Evolutionary conservation across 345 rosid species (phyloP).

Genomic region (Populus deltoides): DNA sequence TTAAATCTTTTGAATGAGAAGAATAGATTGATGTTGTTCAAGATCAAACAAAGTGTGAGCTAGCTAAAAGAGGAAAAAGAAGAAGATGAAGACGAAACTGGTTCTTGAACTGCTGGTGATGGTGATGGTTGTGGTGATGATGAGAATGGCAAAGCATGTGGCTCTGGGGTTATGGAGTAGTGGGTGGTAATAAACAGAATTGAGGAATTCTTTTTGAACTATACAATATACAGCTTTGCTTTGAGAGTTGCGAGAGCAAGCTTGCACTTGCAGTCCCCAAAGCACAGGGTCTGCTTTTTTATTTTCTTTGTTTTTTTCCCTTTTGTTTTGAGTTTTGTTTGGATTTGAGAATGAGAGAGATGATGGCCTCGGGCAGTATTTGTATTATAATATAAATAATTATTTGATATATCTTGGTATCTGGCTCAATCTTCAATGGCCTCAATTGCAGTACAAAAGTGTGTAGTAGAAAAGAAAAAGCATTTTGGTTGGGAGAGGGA

Average conservation of each 20-base stretch:
- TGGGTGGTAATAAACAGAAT: constrained; percentile 33
- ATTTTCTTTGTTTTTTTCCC: constrained; percentile 20
- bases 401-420: background rate
- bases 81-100: background rate
- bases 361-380: background rate
- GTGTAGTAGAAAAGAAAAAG: background rate
- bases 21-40: background rate
- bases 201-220: constrained; percentile 28
- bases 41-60: background rate
- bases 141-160: constrained; percentile 37
- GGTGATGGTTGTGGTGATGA: constrained; percentile 22
- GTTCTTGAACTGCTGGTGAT: background rate
- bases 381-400: background rate
- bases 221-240: constrained; percentile 26
- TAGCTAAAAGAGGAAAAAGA: background rate
- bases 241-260: constrained; percentile 55
- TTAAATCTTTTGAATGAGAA: background rate
- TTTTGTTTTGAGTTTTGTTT: constrained; percentile 31
- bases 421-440: background rate
- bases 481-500: background rate
- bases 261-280: constrained; percentile 52
- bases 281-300: constrained; percentile 28
- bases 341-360: constrained; percentile 14
- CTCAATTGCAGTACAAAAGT: background rate
- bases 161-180: constrained; percentile 36